Conservation (phyloP, 441 rosid species). For the Populus hybrid region DNA sequence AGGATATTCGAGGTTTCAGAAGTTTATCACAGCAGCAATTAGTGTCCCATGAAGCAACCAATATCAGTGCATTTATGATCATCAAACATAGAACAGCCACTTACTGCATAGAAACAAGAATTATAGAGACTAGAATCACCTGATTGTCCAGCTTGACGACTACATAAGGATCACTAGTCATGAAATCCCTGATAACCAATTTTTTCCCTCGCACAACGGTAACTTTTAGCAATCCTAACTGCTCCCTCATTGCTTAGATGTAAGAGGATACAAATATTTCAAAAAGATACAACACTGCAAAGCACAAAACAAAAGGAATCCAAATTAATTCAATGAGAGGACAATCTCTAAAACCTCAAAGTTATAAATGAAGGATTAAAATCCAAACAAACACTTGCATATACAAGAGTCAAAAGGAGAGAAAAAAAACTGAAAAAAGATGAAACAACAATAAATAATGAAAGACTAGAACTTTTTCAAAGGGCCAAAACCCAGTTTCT, state of each 20-base stretch:
- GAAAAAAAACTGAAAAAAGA: background rate
- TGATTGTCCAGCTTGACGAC: conserved; percentile 78
- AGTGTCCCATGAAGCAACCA: background rate
- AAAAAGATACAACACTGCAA: conserved; percentile 10
- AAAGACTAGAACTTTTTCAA: background rate
- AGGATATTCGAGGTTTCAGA: background rate
- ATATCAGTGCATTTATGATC: background rate
- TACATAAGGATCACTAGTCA: conserved; percentile 95
- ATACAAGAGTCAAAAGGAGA: background rate
- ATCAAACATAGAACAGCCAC: background rate
- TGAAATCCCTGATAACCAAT: conserved; percentile 86
- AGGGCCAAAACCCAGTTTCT: too few species aligned
- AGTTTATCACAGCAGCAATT: background rate
- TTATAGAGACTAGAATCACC: conserved; percentile 33
- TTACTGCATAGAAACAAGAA: background rate
- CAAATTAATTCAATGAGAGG: background rate
- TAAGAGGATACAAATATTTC: background rate
- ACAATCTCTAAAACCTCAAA: background rate
- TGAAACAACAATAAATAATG: background rate
- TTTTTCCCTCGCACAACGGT: conserved; percentile 73
- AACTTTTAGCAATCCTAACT: conserved; percentile 66
- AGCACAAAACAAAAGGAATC: background rate
- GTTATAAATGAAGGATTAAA: background rate
- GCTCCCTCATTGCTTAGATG: conserved; percentile 54
- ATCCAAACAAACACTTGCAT: background rate